phyloP scores from a whole-genome alignment of 805 yeast genomes.

The Lipomyces oligophaga region DNA sequence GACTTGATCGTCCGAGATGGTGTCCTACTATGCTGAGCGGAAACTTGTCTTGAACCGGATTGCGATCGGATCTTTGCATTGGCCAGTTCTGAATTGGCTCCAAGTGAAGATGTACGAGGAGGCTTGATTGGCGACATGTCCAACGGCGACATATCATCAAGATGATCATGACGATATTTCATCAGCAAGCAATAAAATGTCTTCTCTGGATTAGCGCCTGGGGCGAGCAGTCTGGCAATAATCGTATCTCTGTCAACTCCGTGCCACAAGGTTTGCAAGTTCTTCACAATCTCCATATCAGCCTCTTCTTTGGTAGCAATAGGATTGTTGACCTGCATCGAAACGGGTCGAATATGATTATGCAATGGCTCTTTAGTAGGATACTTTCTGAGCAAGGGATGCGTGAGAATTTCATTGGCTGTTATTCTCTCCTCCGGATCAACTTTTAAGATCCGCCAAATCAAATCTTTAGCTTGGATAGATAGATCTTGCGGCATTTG shows the following conservation, averaged over 20 bases:
- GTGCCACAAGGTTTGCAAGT: conserved; percentile 75
- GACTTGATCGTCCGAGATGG: conserved; percentile 16
- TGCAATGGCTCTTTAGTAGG: conserved; percentile 20
- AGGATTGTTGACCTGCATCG: conserved; percentile 37
- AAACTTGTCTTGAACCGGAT: background rate
- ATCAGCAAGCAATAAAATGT: conserved; percentile 70
- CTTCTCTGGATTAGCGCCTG: conserved; percentile 67
- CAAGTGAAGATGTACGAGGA: conserved; percentile 6
- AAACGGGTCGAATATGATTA: conserved; percentile 19
- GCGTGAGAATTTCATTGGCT: conserved; percentile 69
- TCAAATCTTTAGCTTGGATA: conserved; percentile 80
- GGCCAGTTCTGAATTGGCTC: background rate
- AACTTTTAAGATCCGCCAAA: conserved; percentile 73
- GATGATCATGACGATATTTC: conserved; percentile 70
- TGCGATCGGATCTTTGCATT: background rate
- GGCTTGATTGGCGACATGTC: conserved; percentile 14
- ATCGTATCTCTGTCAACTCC: conserved; percentile 60
- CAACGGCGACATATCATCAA: conserved; percentile 26
- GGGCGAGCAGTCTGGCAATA: conserved; percentile 49
- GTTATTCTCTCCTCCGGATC: conserved; percentile 77
- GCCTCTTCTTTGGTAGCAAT: conserved; percentile 46
- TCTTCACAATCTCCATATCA: conserved; percentile 70
- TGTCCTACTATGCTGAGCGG: background rate
- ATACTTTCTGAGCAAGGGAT: conserved; percentile 78
- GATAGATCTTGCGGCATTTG: conserved; percentile 78